phyloP scores from a whole-genome alignment of 2,329 filamentous ascomycete species.

The Monosporascus sp. region DNA sequence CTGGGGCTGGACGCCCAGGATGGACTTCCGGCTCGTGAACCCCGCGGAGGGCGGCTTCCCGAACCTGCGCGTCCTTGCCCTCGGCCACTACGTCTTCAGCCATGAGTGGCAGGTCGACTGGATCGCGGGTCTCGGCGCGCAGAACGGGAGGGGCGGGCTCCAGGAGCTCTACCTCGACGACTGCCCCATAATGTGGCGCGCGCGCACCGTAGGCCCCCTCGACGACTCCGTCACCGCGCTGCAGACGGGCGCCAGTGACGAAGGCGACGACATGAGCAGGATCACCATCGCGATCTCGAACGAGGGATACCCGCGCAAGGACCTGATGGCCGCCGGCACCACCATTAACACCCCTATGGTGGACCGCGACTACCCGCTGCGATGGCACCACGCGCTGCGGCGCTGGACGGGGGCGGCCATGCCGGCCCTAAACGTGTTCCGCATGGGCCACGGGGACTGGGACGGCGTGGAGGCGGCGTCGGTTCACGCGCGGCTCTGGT shows the following conservation, averaged over 20 bases:
- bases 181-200: conserved; percentile 30
- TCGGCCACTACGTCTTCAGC: conserved; percentile 37
- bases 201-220: not conserved
- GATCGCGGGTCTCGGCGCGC: conserved; percentile 32
- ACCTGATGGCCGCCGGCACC: no score
- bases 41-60: conserved; percentile 25
- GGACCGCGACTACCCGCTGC: no score
- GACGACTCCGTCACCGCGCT: not conserved
- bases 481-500: no score
- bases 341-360: no score
- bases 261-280: no score
- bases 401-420: no score
- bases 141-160: conserved; percentile 26
- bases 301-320: conserved; percentile 1
- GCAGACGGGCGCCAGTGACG: not conserved
- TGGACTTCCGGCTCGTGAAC: conserved; percentile 26
- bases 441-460: no score
- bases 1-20: conserved; percentile 35
- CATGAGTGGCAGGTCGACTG: conserved; percentile 42
- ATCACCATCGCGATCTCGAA: not conserved
- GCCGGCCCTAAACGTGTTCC: no score
- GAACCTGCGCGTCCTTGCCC: conserved; percentile 30
- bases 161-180: conserved; percentile 37
- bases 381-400: no score
- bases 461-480: no score